Evolutionary conservation across 129 eudicot species (phyloP), one percentile per base, ranked within the genome.

Genomic region (Tanacetum coccineum): DNA sequence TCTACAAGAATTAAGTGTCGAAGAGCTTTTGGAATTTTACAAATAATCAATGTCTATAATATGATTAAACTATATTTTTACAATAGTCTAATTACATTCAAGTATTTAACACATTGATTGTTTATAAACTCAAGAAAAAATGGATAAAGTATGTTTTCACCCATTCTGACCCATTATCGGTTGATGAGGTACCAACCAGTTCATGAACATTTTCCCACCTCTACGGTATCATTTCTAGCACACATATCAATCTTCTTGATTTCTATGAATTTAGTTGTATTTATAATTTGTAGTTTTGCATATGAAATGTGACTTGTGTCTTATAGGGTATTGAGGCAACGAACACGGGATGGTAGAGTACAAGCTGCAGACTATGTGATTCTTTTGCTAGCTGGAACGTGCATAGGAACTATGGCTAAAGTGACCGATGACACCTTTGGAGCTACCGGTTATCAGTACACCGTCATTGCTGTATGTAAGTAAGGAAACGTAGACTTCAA

Each of bases 381-480:
- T 57, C 87, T 90, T 71, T 83, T 90, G 67, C 79, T 87, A 9
- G 97, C 97, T 46, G 97, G 97, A 76, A 86, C 91, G 54, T 84
- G 91, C 78, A 81, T 90, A 64, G 95, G 97, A 68, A 82, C 83
- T 67, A 81, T 90, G 78, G 87, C 95, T 22, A 82, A 84, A 84
- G 81, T 74, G 62, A 80, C 81, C 14, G 97, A 89, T 67, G 92
- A 84, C 56, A 81, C 95, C 14, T 90, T 87, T 54, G 95, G 95
- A 39, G 82, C 89, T 60, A 78, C 78, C 47, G 95, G 92, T 51
- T 90, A 87, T 67, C 82, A 83, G 72, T 90, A 90, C 70, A 81
- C 95, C 22, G 83, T 87, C 22, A 87, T 90, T 65, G 97, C 92
- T 68, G 85, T 90, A 20, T 90, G 95, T 87, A 82, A 90, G 97